phyloP scores from a whole-genome alignment of 306 rosid genomes.

The Cucurbita argyrosperma region DNA sequence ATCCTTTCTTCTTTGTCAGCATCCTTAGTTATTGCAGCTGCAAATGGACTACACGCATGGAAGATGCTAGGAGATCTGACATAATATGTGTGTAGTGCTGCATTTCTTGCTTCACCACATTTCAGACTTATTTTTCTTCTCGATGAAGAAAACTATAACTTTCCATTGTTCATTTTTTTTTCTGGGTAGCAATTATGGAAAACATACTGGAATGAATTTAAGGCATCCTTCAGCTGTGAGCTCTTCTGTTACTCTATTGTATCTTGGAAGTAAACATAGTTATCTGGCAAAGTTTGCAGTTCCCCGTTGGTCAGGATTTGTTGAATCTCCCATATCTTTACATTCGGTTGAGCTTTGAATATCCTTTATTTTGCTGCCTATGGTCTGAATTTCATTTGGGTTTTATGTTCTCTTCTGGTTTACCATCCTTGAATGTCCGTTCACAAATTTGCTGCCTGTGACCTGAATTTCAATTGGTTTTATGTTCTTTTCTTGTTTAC shows the following conservation, averaged over 20 bases:
- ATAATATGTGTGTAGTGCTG: background rate
- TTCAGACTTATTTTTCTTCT: background rate
- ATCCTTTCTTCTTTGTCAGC: background rate
- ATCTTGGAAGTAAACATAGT: no score
- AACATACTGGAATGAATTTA: no score
- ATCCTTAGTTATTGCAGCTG: no score
- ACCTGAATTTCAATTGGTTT: background rate
- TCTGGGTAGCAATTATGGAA: no score
- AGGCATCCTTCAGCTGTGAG: no score
- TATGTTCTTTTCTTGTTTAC: background rate
- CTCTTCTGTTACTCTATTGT: no score
- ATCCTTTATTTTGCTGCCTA: background rate
- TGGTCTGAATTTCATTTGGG: background rate
- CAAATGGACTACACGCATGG: slow-evolving; percentile 81
- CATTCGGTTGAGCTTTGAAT: background rate
- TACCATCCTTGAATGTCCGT: background rate
- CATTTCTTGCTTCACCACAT: background rate
- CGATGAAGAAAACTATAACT: no score
- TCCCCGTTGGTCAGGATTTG: background rate
- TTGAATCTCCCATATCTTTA: background rate
- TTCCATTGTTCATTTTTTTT: no score
- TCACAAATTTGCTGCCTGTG: background rate
- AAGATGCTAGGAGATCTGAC: slow-evolving; percentile 20
- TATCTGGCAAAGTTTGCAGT: no score
- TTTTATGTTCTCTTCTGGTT: background rate